phyloP scores from a whole-genome alignment of 2,329 filamentous ascomycete genomes.

The Botrytis elliptica region DNA sequence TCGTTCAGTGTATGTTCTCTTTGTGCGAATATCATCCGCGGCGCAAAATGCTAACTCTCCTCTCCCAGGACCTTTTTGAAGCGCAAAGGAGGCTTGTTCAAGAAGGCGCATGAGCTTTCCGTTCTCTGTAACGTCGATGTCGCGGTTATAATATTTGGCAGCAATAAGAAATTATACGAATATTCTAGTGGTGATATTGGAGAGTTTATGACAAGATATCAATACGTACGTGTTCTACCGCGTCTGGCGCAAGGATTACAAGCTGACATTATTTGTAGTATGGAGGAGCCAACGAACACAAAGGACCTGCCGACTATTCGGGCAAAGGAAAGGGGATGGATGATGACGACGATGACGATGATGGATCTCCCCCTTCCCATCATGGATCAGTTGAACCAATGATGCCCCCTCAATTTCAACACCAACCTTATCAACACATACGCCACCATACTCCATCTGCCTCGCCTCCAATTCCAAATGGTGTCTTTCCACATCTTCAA shows the following conservation, averaged over 20 bases:
- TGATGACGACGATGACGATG: conserved; percentile 71
- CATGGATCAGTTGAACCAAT: conserved; percentile 50
- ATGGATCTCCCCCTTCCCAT: conserved; percentile 61
- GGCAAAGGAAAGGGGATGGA: conserved; percentile 69
- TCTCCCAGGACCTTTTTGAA: conserved; percentile 84
- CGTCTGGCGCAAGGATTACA: conserved; percentile 8
- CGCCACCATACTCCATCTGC: conserved; percentile 79
- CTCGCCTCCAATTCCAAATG: conserved; percentile 78
- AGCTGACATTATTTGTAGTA: conserved; percentile 57
- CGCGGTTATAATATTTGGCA: conserved; percentile 96
- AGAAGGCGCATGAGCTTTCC: conserved; percentile 98
- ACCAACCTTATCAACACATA: conserved; percentile 75
- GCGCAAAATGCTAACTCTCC: conserved; percentile 21
- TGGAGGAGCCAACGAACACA: conserved; percentile 91
- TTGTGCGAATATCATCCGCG: conserved; percentile 12
- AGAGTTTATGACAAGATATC: conserved; percentile 82
- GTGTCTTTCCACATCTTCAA: conserved; percentile 40
- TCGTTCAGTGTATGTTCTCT: conserved; percentile 76
- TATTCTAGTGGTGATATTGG: conserved; percentile 94
- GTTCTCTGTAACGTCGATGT: conserved; percentile 98
- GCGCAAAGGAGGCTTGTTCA: conserved; percentile 97
- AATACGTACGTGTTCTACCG: conserved; percentile 69
- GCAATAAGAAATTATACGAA: conserved; percentile 98
- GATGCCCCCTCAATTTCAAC: conserved; percentile 69
- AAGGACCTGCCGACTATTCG: conserved; percentile 89